Evolutionary conservation across 176 grass and related monocot species (phyloP), one percentile per base, ranked within the genome.

Genomic region (Tillandsia fasciculata): DNA sequence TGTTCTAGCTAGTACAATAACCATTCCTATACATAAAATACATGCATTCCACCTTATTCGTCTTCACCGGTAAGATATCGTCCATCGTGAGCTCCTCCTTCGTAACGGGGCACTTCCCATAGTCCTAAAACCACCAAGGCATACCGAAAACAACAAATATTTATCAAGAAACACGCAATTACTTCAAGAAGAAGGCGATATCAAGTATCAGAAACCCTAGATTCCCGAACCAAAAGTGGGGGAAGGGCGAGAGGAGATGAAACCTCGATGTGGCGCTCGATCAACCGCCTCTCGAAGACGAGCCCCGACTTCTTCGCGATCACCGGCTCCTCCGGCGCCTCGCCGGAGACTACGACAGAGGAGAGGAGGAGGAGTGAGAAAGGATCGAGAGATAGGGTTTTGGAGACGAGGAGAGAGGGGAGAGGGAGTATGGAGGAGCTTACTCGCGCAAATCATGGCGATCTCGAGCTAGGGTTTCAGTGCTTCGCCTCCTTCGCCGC

Each of bases 361-460:
- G 56, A 26, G 58, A 70, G 12, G 52, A 7, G 4, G 33, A 3
- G 33, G 33, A 42, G 33, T 72, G 73, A 74, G 69, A 27, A 17
- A 42, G 10, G 48, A 9, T 54, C 66, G 33, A 67, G 27, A 64
- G 4, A 78, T 81, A 73, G 87, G 61, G 63, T 24, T 61, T 12
- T 53, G 63, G 12, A 67, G 63, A 33, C 15, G 33, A 71, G 77
- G 70, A 73, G 68, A 66, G 66, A 27, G 49, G 13, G 78, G 50
- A 12, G n/a, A 52, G 58, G 53, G 26, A 33, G 52, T 20, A 52
- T 18, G 42, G 51, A 49, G 52, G 12, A 28, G 74, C 77, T 72
- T 77, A 99, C 95, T 99, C 52, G 95, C 82, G 42, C 95, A 99
- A 74, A 99, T 99, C 95, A 99, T 99, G 72, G 64, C 76, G 67